Evolutionary conservation across 176 grass and related monocot species (phyloP), one percentile per base, ranked within the genome.

Genomic region (Eragrostis curvula): DNA sequence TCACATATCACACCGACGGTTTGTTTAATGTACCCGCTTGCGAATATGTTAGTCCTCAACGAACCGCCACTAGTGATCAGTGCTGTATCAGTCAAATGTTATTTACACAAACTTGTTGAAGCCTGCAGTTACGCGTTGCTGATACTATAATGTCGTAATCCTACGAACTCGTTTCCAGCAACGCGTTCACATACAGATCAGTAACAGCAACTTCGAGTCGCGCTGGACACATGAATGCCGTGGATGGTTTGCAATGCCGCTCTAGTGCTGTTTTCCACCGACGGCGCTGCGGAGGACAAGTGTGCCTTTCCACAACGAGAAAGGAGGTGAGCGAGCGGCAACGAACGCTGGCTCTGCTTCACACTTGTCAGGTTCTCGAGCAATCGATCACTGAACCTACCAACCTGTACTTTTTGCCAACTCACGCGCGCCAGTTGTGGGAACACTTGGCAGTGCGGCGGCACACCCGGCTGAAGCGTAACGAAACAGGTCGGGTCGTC

Each of bases 311-410:
- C 65, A 28, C 44, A 7, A 42, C 0, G n/a, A 44, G 75, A 27
- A 30, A 61, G 62, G 8, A 62, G 36, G 9, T 21, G 49, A 46
- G 1, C 43, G 6, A 70, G 13, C 25, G 44, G 42, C 74, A 85
- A 30, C 72, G 23, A 15, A 15, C 40, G 24, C 61, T 8, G n/a
- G 5, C 52, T 20, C 41, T 7, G n/a, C 67, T 43, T 51, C 66
- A 85, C 84, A 86, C 76, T 44, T 80, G 84, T 64, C 84, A 17
- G 4, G 32, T 2, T 17, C 40, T 24, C 66, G 13, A 39, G 56
- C 21, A n/a, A 12, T 49, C 45, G 11, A 23, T 53, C 16, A 36
- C 68, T 56, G 58, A 72, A 85, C 67, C 51, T 59, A 86, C 78
- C 61, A 58, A 50, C 43, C 79, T n/a, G 61, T 70, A 41, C 51